A percentile compares a stretch with the other conserved stretches of the same genome.
These are phyloP conservation scores for Pisolithus sp. DNA, from an alignment of 768 basidiomycete genomes.

Conservation along the genomic window DNA sequence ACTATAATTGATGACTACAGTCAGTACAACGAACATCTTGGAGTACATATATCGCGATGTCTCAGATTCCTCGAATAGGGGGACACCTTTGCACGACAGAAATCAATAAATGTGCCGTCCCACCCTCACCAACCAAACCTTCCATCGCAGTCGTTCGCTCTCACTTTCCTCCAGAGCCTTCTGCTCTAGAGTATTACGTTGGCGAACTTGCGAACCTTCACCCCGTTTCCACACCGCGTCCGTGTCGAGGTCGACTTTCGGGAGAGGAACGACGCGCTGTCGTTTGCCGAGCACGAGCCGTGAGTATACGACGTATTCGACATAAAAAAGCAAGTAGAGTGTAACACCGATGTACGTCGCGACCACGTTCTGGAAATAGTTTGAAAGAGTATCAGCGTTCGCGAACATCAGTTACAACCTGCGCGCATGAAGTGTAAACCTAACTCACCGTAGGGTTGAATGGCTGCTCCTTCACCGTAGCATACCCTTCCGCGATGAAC, in stretches of 20 bases:
- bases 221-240: slow-evolving; percentile 48
- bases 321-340: slow-evolving; percentile 40
- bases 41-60: too few species aligned
- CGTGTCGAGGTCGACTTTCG: slow-evolving; percentile 45
- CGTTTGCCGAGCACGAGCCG: slow-evolving; percentile 22
- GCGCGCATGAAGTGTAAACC: background rate
- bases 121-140: background rate
- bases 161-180: background rate
- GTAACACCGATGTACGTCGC: slow-evolving; percentile 51
- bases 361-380: slow-evolving; percentile 39
- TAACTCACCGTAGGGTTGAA: slow-evolving; percentile 37
- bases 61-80: too few species aligned
- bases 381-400: background rate
- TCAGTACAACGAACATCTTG: too few species aligned
- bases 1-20: too few species aligned
- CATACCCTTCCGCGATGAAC: slow-evolving; percentile 52
- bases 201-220: slow-evolving; percentile 32
- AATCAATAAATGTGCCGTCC: background rate
- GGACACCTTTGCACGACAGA: too few species aligned
- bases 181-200: slow-evolving; percentile 22
- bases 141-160: background rate
- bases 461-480: slow-evolving; percentile 38
- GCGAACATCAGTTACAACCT: background rate
- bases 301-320: slow-evolving; percentile 38
- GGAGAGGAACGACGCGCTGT: slow-evolving; percentile 35